Percentiles rank a stretch among this genome's conserved stretches.
Conservation (phyloP, 78 protist genomes). For the Corallochytrium limacisporum region DNA sequence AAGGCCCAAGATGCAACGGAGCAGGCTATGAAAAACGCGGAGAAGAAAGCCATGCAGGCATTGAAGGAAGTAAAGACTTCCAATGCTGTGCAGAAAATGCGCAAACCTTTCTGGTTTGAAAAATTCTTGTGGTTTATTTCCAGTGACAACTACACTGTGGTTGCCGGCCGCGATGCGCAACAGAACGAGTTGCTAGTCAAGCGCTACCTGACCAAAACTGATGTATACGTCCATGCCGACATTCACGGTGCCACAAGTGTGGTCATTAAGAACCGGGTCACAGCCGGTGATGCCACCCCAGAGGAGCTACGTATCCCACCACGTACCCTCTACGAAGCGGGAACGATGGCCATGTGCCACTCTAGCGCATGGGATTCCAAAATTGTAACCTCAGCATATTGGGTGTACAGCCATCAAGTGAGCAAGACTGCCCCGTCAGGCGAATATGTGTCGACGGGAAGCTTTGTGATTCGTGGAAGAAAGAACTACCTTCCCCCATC, state of each 20-base stretch:
- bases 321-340: conserved; percentile 45
- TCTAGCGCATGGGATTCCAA: conserved; percentile 83
- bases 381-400: conserved; percentile 68
- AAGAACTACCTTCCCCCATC: conserved; percentile 74
- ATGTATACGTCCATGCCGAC: conserved; percentile 89
- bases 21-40: conserved; percentile 10
- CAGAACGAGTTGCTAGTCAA: conserved; percentile 81
- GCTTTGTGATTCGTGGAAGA: conserved; percentile 59
- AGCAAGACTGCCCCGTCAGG: conserved; percentile 88
- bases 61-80: conserved; percentile 7
- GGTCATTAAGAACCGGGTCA: conserved; percentile 47
- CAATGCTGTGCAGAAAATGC: conserved; percentile 24
- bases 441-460: conserved; percentile 79
- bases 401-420: conserved; percentile 84
- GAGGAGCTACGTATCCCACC: conserved; percentile 28
- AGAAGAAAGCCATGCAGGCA: neutral
- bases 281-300: neutral
- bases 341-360: conserved; percentile 20
- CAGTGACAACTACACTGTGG: conserved; percentile 70
- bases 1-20: neutral
- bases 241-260: conserved; percentile 71
- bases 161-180: conserved; percentile 83
- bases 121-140: conserved; percentile 89
- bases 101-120: conserved; percentile 89
- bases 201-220: conserved; percentile 44